Evolutionary conservation across 352 stramenopile species (phyloP), one percentile per base, ranked within the genome.

Genomic region (Blastocystis sp.): DNA sequence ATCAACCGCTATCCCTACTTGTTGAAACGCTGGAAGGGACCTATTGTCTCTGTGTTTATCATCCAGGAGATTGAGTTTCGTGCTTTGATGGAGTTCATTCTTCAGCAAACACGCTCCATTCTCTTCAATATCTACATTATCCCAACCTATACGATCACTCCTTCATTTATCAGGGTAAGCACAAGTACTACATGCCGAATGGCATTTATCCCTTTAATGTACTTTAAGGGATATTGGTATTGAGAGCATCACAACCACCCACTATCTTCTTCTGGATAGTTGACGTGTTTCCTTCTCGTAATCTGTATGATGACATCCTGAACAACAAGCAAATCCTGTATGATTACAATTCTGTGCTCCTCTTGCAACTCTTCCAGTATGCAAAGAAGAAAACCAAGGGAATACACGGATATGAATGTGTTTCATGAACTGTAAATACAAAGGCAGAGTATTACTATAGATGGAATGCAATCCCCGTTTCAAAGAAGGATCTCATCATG

Each of bases 201-300:
- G 45, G 45, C 4, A 11, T 56, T 11, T 86, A 86, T 9, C 76
- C 76, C 2, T 28, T 86, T 28, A 86, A 86, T 77, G 28, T 38
- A 28, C n/a, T n/a, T 21, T 86, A 38, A 21, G 76, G 4, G 76
- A 86, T 86, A 23, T 86, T 1, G 76, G 40, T 4, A 86, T 86
- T 38, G 40, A 61, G 64, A 52, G 48, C 28, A 69, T 86, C 2
- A 48, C 23, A 11, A 86, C 76, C 7, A 80, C 76, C 40, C 76
- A 86, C 38, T 86, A 34, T 56, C 64, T 74, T 0, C 21, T 86
- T 7, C 28, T 41, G 7, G 76, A 86, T 69, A n/a, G 60, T 86
- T 28, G 76, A 86, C 64, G n/a, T 86, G 40, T 86, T 43, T 21
- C 76, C 76, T 69, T 56, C 45, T 11, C 4, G 11, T 56, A 11